phyloP scores from a whole-genome alignment of 768 basidiomycete species.

The Suillus subluteus region DNA sequence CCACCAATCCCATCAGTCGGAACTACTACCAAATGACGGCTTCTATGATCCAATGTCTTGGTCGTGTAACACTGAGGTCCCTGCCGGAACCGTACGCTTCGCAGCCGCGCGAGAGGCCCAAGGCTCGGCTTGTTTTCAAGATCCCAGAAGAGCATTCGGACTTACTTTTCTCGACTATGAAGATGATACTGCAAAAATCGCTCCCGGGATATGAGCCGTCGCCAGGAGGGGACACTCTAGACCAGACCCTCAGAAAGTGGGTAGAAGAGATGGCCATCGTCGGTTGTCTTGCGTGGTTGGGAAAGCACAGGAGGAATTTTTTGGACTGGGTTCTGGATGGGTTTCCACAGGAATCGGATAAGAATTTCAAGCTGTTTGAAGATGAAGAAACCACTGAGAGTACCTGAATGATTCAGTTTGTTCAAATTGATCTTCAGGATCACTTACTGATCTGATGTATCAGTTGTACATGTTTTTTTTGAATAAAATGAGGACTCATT shows the following conservation, averaged over 20 bases:
- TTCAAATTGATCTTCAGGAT: not conserved
- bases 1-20: not conserved
- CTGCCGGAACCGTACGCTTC: slow-evolving; percentile 5
- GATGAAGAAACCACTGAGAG: not conserved
- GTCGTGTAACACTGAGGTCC: slow-evolving; percentile 1
- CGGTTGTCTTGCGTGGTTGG: slow-evolving; percentile 12
- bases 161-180: slow-evolving; percentile 6
- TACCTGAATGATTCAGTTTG: not conserved
- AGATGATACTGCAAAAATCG: not conserved
- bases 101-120: slow-evolving; percentile 9
- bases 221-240: slow-evolving; percentile 1
- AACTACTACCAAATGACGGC: not conserved
- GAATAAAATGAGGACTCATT: not conserved
- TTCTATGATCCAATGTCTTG: not conserved
- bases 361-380: slow-evolving; percentile 4
- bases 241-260: not conserved
- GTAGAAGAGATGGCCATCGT: slow-evolving; percentile 14
- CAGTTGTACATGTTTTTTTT: not conserved
- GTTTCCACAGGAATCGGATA: not conserved
- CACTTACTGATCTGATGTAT: not conserved
- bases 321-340: not conserved
- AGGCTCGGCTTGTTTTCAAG: slow-evolving; percentile 6
- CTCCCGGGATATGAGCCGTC: slow-evolving; percentile 2
- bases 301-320: slow-evolving; percentile 12
- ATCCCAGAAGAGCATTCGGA: slow-evolving; percentile 12